Percentiles rank a stretch among this genome's conserved stretches.
These are phyloP conservation scores for Leccinum sublutescens DNA, from an alignment of 768 basidiomycete species.

Conservation along the genomic window DNA sequence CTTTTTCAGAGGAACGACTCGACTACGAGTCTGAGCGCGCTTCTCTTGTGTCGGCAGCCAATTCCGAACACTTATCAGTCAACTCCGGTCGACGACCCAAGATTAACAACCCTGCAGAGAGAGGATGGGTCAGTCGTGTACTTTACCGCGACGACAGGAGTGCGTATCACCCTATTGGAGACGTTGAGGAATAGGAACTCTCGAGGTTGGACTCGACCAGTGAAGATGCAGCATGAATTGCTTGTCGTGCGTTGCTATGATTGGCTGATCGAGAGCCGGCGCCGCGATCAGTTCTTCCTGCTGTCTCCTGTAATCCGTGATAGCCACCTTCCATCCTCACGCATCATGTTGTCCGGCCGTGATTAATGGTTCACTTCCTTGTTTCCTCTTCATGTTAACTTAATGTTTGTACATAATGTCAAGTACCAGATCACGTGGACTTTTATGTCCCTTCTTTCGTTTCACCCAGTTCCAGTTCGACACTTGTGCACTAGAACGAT, in stretches of 20 bases:
- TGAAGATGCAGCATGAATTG: conserved; percentile 9
- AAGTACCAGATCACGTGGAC: conserved; percentile 14
- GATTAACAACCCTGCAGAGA: conserved; percentile 19
- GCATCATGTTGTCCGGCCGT: background rate
- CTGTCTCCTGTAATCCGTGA: conserved; percentile 8
- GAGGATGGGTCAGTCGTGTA: conserved; percentile 52
- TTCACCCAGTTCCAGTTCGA: conserved; percentile 4
- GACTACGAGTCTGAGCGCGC: conserved; percentile 67
- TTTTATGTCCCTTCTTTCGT: conserved; percentile 27
- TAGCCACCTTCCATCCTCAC: conserved; percentile 30
- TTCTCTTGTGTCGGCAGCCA: conserved; percentile 46
- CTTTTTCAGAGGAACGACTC: conserved; percentile 49
- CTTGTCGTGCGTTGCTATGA: conserved; percentile 6
- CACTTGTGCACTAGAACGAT: conserved; percentile 23
- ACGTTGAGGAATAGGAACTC: conserved; percentile 55
- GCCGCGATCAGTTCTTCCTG: conserved; percentile 2
- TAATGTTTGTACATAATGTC: background rate
- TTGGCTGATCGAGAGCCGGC: conserved; percentile 8
- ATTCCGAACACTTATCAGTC: conserved; percentile 39
- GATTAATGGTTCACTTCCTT: background rate
- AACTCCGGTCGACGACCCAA: conserved; percentile 26
- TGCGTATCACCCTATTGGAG: conserved; percentile 48
- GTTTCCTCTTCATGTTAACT: background rate
- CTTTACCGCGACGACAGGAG: conserved; percentile 43
- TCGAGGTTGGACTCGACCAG: conserved; percentile 41